Percentiles rank a stretch among this genome's conserved stretches.
Evolutionary conservation across 768 basidiomycete genomes (phyloP).

Genomic region (Trametes meyenii): DNA sequence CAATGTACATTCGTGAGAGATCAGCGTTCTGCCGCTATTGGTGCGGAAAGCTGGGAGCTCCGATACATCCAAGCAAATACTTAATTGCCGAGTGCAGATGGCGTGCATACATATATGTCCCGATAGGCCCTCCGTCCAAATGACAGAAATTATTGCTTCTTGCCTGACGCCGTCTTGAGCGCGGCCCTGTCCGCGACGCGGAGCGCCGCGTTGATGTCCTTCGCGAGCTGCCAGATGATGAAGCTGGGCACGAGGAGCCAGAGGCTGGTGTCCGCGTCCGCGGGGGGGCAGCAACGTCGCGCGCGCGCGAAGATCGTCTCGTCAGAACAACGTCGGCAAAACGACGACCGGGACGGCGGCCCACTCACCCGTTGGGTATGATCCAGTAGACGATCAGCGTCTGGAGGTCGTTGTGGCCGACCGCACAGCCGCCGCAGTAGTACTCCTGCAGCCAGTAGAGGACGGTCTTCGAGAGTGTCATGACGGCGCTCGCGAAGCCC

Average conservation of each 20-base stretch:
- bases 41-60: too few species aligned
- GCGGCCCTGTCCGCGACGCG: conserved; percentile 30
- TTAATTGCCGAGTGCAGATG: too few species aligned
- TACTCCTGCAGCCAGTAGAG: conserved; percentile 85
- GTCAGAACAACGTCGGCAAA: conserved; percentile 2
- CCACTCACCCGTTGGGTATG: conserved; percentile 75
- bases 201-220: conserved; percentile 58
- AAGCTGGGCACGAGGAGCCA: conserved; percentile 76
- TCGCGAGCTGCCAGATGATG: conserved; percentile 61
- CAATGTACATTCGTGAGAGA: conserved; percentile 5
- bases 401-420: conserved; percentile 68
- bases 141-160: conserved; percentile 30
- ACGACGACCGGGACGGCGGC: neutral
- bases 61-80: too few species aligned
- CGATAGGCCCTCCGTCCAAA: too few species aligned
- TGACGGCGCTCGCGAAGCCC: conserved; percentile 70
- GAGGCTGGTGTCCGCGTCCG: conserved; percentile 44
- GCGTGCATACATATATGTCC: too few species aligned
- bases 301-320: neutral
- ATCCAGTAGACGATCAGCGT: conserved; percentile 66
- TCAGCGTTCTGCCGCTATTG: neutral
- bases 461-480: conserved; percentile 85
- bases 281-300: neutral
- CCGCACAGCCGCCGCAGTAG: conserved; percentile 65
- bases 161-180: conserved; percentile 37